Evolutionary conservation across 306 rosid genomes (phyloP).

Genomic region (Ceratonia siliqua): DNA sequence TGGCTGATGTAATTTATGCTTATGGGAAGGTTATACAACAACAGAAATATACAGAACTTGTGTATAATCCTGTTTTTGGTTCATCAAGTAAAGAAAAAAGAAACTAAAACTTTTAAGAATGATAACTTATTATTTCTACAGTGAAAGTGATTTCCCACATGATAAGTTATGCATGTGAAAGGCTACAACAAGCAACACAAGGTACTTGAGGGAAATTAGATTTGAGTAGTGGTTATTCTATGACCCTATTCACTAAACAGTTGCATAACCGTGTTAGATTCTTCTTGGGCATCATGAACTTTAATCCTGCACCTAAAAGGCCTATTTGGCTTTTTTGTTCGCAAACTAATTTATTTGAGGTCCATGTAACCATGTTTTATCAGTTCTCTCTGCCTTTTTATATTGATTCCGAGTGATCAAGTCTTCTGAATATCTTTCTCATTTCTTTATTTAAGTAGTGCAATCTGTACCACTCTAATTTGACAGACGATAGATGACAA

Average conservation of each 20-base stretch:
- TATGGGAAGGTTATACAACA: not conserved
- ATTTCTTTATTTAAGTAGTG: not conserved
- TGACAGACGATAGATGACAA: not conserved
- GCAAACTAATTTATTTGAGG: slow-evolving; percentile 22
- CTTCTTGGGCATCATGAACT: not conserved
- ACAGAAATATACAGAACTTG: slow-evolving; percentile 17
- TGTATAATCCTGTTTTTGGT: slow-evolving; percentile 10
- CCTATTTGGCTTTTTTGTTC: slow-evolving; percentile 16
- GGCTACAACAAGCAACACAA: not conserved
- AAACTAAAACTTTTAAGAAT: not conserved
- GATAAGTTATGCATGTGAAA: too few relatives aligned
- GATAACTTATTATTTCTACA: not conserved
- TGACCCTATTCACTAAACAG: slow-evolving; percentile 15
- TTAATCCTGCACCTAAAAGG: slow-evolving; percentile 11
- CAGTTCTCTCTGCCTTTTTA: too few relatives aligned
- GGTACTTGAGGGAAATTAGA: slow-evolving; percentile 21
- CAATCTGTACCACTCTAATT: not conserved
- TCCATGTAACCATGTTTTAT: too few relatives aligned
- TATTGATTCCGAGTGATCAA: slow-evolving; percentile 21
- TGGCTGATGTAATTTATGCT: slow-evolving; percentile 28
- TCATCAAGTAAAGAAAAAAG: not conserved
- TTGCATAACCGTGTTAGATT: slow-evolving; percentile 3
- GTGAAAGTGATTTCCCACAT: too few relatives aligned
- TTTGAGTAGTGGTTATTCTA: slow-evolving; percentile 3
- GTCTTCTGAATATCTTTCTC: not conserved